Base-by-base conservation (phyloP, 805 yeast species). In the Metschnikowia aberdeeniae region DNA sequence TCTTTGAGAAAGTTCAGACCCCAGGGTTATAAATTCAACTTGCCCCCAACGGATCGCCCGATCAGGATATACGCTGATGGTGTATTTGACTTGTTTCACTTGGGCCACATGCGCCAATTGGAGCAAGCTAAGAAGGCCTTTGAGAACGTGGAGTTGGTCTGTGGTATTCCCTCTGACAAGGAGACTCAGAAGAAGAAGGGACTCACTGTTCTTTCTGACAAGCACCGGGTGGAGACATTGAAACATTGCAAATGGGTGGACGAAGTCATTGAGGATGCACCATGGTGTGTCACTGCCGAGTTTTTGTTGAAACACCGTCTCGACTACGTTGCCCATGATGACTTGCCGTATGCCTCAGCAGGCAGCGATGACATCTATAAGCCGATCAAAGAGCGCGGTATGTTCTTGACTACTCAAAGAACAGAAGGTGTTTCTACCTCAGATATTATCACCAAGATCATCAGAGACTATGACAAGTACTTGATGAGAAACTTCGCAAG, bases 311-410 rank as follows among this genome's bases (percentile, higher is more conserved):
- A 84, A 55, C 96, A 93, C 66, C 72, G 81, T 44, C 89, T 93
- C 54, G 99, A 93, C 64, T 93, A 89, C 59, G 97, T 92, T 49
- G 99, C 99, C 2, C 99, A 93, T 66, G 99, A 93, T 68, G 98
- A 93, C 65, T 71, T 89, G 51, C 99, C 99, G 0, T 93, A 93
- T 62, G 96, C 87, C 1, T 81, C 92, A 20, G 81, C 81, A n/a
- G 96, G 84, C 49, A 75, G 82, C 32, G 97, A 87, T 62, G 99
- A 93, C 63, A 89, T 93, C 44, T 93, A 93, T 69, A 82, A 80
- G 63, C 96, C 97, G 19, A 86, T 93, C 60, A 93, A 93, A 63
- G 85, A 86, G 61, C 74, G 73, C 60, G 99, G 99, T 1, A 86
- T 80, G 83, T 93, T 93, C 59, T 73, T 93, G 52, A 85, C 93